phyloP scores from a whole-genome alignment of 495 filamentous ascomycete genomes.

The Penicillium bovifimosum region DNA sequence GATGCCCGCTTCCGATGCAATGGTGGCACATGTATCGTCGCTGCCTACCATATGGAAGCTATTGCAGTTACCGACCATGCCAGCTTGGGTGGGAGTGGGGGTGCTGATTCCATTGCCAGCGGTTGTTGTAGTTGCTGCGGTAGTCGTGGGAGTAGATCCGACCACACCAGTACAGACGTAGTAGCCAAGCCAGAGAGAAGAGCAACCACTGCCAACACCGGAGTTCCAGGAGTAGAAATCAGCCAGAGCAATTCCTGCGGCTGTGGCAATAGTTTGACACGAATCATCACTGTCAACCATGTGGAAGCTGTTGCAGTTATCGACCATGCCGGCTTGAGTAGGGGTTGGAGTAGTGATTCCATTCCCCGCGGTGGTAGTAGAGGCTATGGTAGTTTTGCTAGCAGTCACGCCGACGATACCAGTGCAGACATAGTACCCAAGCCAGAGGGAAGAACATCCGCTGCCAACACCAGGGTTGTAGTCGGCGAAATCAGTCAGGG shows the following conservation, averaged over 20 bases:
- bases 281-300: neutral
- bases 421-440: no score
- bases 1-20: neutral
- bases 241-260: no score
- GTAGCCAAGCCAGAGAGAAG: neutral
- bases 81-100: neutral
- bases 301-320: neutral
- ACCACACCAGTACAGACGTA: conserved; percentile 17
- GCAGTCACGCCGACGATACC: no score
- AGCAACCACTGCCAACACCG: neutral
- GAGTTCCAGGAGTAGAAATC: neutral
- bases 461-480: no score
- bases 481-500: no score
- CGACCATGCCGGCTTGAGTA: neutral
- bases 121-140: neutral
- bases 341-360: no score
- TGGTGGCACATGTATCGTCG: no score
- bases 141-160: neutral
- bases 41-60: neutral
- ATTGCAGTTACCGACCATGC: neutral
- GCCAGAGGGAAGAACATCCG: no score
- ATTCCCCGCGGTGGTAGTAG: no score
- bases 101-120: neutral
- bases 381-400: no score
- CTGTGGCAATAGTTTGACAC: no score